These are phyloP conservation scores for Puccinia sorghi DNA, from an alignment of 1,284 basidiomycete species.

Conservation along the genomic window DNA sequence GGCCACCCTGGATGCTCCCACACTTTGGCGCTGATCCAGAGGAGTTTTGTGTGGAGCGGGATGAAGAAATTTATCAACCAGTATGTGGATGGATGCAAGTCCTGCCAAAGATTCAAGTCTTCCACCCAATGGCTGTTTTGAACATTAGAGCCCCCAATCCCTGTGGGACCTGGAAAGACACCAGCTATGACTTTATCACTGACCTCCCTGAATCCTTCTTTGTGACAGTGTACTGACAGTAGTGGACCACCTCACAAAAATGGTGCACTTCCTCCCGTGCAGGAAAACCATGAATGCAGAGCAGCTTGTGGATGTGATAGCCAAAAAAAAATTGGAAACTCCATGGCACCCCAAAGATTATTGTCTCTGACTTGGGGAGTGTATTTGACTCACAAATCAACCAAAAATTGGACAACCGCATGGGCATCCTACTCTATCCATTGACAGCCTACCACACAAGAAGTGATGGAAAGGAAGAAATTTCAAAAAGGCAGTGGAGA, in stretches of 20 bases:
- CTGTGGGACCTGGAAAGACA: constrained; percentile 59
- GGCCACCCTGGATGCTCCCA: too few species aligned
- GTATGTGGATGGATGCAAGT: background rate
- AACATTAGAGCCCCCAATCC: constrained; percentile 58
- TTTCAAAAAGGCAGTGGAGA: constrained; percentile 26
- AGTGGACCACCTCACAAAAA: background rate
- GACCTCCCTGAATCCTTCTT: constrained; percentile 59
- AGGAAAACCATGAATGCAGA: too few species aligned
- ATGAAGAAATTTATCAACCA: background rate
- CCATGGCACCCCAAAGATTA: constrained; percentile 6
- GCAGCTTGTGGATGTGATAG: too few species aligned
- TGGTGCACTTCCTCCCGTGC: background rate
- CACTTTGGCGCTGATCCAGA: background rate
- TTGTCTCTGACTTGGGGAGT: constrained; percentile 5
- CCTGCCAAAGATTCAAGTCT: background rate
- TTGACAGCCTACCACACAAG: constrained; percentile 6
- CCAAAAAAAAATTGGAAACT: background rate
- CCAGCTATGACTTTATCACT: constrained; percentile 63
- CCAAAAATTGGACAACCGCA: background rate
- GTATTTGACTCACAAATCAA: constrained; percentile 1
- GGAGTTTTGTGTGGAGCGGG: background rate
- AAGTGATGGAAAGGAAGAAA: constrained; percentile 18
- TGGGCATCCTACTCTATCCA: background rate
- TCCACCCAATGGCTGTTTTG: constrained; percentile 53
- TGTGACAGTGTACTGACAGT: constrained; percentile 59